Evolutionary conservation across 805 yeast species (phyloP), one percentile per base, ranked within the genome.

Genomic region (Cyberlindnera samutprakarnensis): DNA sequence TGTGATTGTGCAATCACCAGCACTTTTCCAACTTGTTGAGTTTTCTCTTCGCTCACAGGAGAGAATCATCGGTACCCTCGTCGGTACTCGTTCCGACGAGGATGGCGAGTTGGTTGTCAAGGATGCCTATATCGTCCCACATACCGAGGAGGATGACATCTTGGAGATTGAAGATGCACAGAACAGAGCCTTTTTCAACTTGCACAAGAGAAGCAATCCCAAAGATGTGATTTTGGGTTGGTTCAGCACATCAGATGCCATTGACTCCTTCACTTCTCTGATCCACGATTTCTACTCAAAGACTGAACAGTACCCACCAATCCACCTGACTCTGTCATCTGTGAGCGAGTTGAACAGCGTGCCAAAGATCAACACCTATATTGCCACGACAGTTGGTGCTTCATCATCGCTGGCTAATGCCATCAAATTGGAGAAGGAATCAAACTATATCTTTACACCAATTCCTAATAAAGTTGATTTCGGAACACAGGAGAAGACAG

Each of bases 51-150:
- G 82, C 59, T 58, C 73, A 30, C 74, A 61, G 56, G 61, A 64
- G 42, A 70, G 92, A 55, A 73, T 80, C 39, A 77, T 86, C 45
- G 95, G 95, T 39, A 82, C 94, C 11, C 67, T 86, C 38, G 64
- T 86, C 28, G 95, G 95, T 21, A 59, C 70, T 29, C 71, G 94
- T 55, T 78, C 88, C 17, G 94, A 85, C 39, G 95, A 85, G 53
- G 94, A 94, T 11, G 61, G 72, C 13, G 80, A 72, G 47, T 67
- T 82, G 27, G 90, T 78, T 47, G 64, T 86, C 47, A 71, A 75
- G 52, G 82, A 75, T 41, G 81, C 86, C 14, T 86, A 78, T 57
- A 70, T 84, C 54, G 92, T 86, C 36, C 92, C 94, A 27, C 84
- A 84, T 49, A 65, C 63, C 30, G 94, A 82, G 53, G 69, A 69